Evolutionary conservation across 805 yeast species (phyloP), one percentile per base, ranked within the genome.

Genomic region (Metschnikowia sp.): DNA sequence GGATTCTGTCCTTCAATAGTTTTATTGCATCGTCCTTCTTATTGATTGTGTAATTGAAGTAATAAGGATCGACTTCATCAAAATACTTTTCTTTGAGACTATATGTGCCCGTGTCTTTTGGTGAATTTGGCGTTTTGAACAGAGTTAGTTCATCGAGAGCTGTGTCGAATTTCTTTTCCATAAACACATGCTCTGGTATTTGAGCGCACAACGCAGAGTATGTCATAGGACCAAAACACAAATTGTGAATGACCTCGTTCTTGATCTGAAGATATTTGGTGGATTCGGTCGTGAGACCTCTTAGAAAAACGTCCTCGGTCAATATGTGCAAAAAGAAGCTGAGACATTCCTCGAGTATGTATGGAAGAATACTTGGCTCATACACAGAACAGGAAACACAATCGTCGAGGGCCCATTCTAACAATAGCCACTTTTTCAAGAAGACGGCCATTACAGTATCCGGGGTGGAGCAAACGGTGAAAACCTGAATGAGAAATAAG

Each of bases 11-110:
- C 55, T 83, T 82, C 30, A 87, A 66, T 4, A 81, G 66, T 39
- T 75, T 77, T 47, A 86, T 84, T 7, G 96, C 92, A 50, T 89
- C 97, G 46, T 89, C 97, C 45, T 92, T 78, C 44, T 82, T 83
- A 55, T 89, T 89, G 0, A 92, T 69, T 0, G 86, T 72, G 56
- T 85, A 86, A 56, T 89, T 90, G 49, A 87, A 75, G 60, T 84
- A 92, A 59, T 81, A 91, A 0, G 97, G 96, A 49, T 75, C 72
- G 5, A 72, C 55, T 33, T 64, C 58, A 12, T 61, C 63, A 35
- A 62, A 57, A 42, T 57, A 70, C 35, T 64, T 60, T 7, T 72
- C 75, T 45, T 70, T 72, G 40, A 73, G 59, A 32, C 59, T 48
- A 48, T 71, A 71, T 2, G 62, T 53, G 0, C 76, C 76, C 9